Percentiles rank a stretch among this genome's conserved stretches.
phyloP scores from a whole-genome alignment of 495 filamentous ascomycete species.

The Barbatosphaeria neglecta region DNA sequence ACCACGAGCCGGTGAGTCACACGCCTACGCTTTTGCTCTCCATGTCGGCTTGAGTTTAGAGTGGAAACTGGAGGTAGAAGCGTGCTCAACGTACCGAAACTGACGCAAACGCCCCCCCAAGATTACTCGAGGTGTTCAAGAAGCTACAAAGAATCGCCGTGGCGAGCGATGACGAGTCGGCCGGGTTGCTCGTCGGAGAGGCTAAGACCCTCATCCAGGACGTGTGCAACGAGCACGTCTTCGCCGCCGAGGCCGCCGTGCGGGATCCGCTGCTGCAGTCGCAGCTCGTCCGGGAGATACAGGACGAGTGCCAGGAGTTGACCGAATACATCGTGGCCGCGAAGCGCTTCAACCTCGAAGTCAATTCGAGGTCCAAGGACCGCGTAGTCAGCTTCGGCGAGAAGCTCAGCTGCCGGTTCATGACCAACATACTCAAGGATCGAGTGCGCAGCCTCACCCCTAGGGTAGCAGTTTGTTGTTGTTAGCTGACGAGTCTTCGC shows the following conservation, averaged over 20 bases:
- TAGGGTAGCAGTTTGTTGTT: no score
- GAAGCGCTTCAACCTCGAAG: constrained; percentile 50
- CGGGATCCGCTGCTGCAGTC: constrained; percentile 46
- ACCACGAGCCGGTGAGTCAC: constrained; percentile 84
- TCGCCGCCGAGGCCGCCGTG: constrained; percentile 52
- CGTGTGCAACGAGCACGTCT: constrained; percentile 62
- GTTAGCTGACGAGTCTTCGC: no score
- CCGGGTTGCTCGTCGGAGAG: constrained; percentile 54
- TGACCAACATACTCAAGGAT: constrained; percentile 72
- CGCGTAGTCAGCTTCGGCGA: constrained; percentile 87
- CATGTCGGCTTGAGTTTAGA: no score
- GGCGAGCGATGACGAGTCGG: constrained; percentile 47
- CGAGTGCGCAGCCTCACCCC: constrained; percentile 12
- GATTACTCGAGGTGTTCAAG: constrained; percentile 44
- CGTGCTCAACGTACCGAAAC: no score
- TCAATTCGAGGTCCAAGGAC: constrained; percentile 74
- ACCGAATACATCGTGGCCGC: constrained; percentile 43
- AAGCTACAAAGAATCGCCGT: constrained; percentile 59
- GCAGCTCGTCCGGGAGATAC: constrained; percentile 48
- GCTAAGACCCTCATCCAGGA: constrained; percentile 62
- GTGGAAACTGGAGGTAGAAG: no score
- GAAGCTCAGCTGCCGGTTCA: constrained; percentile 80
- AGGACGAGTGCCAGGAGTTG: constrained; percentile 56
- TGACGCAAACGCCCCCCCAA: constrained; percentile 8
- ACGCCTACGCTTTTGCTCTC: no score